phyloP scores from a whole-genome alignment of 306 rosid species.

The Prunus padus region DNA sequence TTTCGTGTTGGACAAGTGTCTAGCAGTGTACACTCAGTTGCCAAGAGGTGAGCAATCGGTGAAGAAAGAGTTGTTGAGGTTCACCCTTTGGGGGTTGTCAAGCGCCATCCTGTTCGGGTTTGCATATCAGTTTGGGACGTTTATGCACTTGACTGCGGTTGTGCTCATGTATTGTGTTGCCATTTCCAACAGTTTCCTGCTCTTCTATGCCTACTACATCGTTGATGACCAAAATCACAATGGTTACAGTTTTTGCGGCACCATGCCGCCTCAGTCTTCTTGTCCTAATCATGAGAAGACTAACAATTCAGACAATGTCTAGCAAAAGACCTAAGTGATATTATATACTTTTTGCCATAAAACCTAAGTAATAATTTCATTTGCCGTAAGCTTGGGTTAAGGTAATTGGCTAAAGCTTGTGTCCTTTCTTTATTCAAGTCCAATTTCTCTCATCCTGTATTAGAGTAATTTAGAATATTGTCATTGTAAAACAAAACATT shows the following conservation, averaged over 20 bases:
- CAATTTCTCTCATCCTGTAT: too few species aligned
- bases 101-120: constrained; percentile 19
- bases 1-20: background rate
- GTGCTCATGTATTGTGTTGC: constrained; percentile 1
- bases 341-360: too few species aligned
- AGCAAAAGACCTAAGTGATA: background rate
- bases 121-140: constrained; percentile 11
- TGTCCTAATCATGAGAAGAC: background rate
- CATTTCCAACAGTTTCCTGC: constrained; percentile 4
- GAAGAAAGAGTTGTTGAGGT: constrained; percentile 14
- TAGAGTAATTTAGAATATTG: too few species aligned
- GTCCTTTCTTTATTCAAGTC: too few species aligned
- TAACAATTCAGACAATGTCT: background rate
- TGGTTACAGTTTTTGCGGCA: background rate
- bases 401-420: too few species aligned
- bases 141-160: background rate
- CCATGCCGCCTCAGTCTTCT: background rate
- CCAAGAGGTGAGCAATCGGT: background rate
- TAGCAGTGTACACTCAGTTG: background rate
- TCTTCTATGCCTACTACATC: constrained; percentile 22
- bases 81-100: constrained; percentile 12
- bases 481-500: too few species aligned
- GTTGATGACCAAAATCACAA: background rate
- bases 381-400: too few species aligned
- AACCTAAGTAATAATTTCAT: too few species aligned